Conservation (phyloP, 2,329 filamentous ascomycete species). For the Purpureocillium takamizusanense region DNA sequence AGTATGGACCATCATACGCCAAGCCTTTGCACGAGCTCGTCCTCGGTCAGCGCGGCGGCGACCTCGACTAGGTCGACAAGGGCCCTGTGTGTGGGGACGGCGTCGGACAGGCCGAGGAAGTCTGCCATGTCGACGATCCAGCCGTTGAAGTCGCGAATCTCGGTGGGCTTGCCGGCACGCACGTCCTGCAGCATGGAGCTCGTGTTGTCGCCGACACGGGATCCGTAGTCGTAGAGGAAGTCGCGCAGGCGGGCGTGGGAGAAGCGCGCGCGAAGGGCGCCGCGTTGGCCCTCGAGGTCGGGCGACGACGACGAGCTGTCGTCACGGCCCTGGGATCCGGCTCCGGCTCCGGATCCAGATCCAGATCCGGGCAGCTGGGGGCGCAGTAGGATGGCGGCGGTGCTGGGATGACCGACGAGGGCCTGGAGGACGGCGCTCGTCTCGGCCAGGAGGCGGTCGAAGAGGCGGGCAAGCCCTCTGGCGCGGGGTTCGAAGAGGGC, state of each 20-base stretch:
- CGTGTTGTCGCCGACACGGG: constrained; percentile 42
- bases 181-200: constrained; percentile 58
- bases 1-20: constrained; percentile 4
- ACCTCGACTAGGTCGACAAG: constrained; percentile 35
- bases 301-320: too few species aligned
- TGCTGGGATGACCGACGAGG: constrained; percentile 52
- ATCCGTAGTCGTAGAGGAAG: constrained; percentile 37
- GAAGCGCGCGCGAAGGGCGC: constrained; percentile 22
- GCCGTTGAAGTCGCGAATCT: constrained; percentile 51
- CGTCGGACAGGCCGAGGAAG: constrained; percentile 23
- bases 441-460: constrained; percentile 65
- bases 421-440: constrained; percentile 62
- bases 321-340: too few species aligned
- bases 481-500: constrained; percentile 44
- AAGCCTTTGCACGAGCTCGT: constrained; percentile 22
- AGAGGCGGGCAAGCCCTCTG: constrained; percentile 44
- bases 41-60: constrained; percentile 19
- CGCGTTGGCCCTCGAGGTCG: neutral
- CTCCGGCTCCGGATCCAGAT: too few species aligned
- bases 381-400: constrained; percentile 24
- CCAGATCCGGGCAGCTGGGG: neutral
- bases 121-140: constrained; percentile 41
- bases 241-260: constrained; percentile 29
- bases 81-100: constrained; percentile 28
- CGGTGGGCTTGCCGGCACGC: constrained; percentile 39